These are phyloP conservation scores for Plantago major DNA, from an alignment of 257 asterid genomes.

Conservation along the genomic window DNA sequence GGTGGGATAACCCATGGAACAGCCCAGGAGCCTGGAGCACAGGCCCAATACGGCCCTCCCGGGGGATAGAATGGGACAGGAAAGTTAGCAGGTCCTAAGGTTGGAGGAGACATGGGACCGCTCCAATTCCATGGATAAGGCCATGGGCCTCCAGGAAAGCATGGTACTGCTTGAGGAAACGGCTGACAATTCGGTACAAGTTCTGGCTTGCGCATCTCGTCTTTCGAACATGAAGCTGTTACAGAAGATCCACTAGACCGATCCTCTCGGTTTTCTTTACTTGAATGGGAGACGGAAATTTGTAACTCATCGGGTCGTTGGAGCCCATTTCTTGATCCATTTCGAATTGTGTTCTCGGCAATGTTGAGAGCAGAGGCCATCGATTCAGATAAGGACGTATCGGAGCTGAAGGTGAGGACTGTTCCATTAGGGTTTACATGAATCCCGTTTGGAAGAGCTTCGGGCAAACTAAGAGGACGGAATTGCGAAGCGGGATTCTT, in stretches of 20 bases:
- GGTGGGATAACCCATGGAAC: constrained; percentile 46
- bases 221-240: constrained; percentile 38
- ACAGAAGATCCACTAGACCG: constrained; percentile 37
- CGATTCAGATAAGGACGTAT: constrained; percentile 63
- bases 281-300: constrained; percentile 28
- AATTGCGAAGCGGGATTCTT: constrained; percentile 55
- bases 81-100: constrained; percentile 38
- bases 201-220: constrained; percentile 38
- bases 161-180: constrained; percentile 45
- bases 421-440: constrained; percentile 49
- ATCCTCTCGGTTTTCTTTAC: constrained; percentile 40
- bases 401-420: constrained; percentile 60
- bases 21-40: constrained; percentile 44
- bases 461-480: constrained; percentile 45
- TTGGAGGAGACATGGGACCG: constrained; percentile 34
- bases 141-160: constrained; percentile 70
- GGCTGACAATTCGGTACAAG: constrained; percentile 31
- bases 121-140: constrained; percentile 67
- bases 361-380: constrained; percentile 54
- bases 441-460: constrained; percentile 41
- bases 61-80: constrained; percentile 57
- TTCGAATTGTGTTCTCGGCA: constrained; percentile 36
- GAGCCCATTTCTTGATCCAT: constrained; percentile 28
- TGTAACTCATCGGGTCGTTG: constrained; percentile 41
- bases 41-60: constrained; percentile 60